Conservation (phyloP, 768 basidiomycete species). For the Neoboletus brunneissimus region DNA sequence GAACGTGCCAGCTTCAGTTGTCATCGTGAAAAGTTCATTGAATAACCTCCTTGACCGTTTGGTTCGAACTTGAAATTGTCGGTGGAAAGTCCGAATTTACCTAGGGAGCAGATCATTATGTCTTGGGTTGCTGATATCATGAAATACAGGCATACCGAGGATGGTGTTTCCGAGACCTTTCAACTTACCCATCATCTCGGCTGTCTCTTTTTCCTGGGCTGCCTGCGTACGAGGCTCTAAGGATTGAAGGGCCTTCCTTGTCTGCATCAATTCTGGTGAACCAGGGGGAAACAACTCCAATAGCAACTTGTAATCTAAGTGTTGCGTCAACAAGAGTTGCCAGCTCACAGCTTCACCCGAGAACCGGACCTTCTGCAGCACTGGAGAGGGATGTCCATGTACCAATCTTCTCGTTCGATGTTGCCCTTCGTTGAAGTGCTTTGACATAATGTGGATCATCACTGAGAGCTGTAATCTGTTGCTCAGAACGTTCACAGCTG, state of each 20-base stretch:
- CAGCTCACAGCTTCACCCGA: neutral
- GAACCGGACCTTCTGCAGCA: slow-evolving; percentile 73
- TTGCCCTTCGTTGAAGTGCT: slow-evolving; percentile 84
- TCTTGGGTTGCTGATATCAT: neutral
- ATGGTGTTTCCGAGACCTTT: slow-evolving; percentile 91
- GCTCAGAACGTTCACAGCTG: neutral
- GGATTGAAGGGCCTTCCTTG: slow-evolving; percentile 45
- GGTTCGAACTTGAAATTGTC: slow-evolving; percentile 97
- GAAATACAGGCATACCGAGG: slow-evolving; percentile 52
- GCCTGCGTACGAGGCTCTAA: slow-evolving; percentile 69
- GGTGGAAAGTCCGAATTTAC: slow-evolving; percentile 91
- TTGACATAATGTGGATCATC: slow-evolving; percentile 87
- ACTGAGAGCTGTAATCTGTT: slow-evolving; percentile 57
- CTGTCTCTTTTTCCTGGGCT: slow-evolving; percentile 82
- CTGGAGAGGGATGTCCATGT: slow-evolving; percentile 82
- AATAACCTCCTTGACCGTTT: slow-evolving; percentile 94
- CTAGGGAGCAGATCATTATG: slow-evolving; percentile 35
- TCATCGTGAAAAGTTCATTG: slow-evolving; percentile 76
- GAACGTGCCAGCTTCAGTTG: neutral
- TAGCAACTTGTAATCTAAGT: slow-evolving; percentile 75
- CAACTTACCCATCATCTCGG: slow-evolving; percentile 89
- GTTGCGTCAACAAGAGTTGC: neutral
- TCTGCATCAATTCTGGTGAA: slow-evolving; percentile 48
- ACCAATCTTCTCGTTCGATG: slow-evolving; percentile 74
- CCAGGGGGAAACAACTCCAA: slow-evolving; percentile 57